These are phyloP conservation scores for Apiotrichum brassicae DNA, from an alignment of 1,284 basidiomycete species.

Conservation along the genomic window DNA sequence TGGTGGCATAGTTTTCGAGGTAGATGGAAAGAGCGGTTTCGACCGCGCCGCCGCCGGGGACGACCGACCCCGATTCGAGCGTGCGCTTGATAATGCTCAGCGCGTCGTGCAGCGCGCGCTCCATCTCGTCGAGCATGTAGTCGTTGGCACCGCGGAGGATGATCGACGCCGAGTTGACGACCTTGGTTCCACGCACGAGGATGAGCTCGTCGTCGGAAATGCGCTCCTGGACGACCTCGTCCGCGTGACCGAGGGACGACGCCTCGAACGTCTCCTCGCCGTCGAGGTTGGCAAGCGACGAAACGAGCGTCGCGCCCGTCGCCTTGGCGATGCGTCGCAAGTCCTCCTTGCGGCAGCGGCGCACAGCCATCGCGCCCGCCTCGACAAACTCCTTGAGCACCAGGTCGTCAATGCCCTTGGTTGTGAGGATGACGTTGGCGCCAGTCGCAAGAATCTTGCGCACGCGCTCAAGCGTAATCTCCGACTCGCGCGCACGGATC, in stretches of 20 bases:
- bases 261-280: constrained; percentile 98
- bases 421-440: constrained; percentile 95
- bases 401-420: constrained; percentile 97
- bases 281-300: constrained; percentile 90
- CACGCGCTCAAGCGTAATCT: constrained; percentile 93
- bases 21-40: constrained; percentile 97
- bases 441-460: constrained; percentile 93
- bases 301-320: constrained; percentile 88
- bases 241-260: constrained; percentile 79
- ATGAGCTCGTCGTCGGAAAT: constrained; percentile 99
- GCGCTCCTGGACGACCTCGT: constrained; percentile 94
- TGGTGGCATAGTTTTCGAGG: constrained; percentile 98
- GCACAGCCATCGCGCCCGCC: constrained; percentile 97
- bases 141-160: constrained; percentile 96
- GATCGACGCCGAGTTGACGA: constrained; percentile 88
- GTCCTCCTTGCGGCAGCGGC: constrained; percentile 96
- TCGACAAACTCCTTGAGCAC: constrained; percentile 99
- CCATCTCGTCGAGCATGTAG: constrained; percentile 99
- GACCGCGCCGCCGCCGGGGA: constrained; percentile 95
- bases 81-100: constrained; percentile 95
- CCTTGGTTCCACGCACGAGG: constrained; percentile 94
- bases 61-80: constrained; percentile 89
- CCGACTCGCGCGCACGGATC: constrained; percentile 89
- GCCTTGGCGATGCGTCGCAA: constrained; percentile 94
- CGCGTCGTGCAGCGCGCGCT: constrained; percentile 90